Evolutionary conservation across 768 basidiomycete genomes (phyloP).

Genomic region (Tephrocybe sp.): DNA sequence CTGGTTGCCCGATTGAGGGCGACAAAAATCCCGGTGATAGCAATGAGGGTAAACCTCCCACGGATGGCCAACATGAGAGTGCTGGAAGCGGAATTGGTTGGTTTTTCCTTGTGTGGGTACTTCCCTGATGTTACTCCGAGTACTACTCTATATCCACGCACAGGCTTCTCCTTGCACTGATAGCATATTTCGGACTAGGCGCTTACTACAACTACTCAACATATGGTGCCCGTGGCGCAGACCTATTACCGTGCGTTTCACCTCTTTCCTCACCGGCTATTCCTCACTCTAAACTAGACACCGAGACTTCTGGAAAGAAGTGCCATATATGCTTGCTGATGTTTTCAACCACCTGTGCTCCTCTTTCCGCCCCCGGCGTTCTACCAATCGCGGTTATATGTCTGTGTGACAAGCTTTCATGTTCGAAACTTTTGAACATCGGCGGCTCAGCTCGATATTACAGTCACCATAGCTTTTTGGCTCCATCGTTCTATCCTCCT

Average conservation of each 20-base stretch:
- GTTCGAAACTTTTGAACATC: neutral
- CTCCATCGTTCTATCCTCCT: no score
- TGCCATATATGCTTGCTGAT: conserved; percentile 81
- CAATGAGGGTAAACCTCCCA: conserved; percentile 16
- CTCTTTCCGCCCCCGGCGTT: conserved; percentile 62
- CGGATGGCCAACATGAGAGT: conserved; percentile 31
- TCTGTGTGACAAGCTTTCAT: conserved; percentile 47
- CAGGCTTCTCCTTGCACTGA: conserved; percentile 64
- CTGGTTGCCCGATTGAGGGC: conserved; percentile 50
- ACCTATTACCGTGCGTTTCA: conserved; percentile 75
- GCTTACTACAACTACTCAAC: conserved; percentile 87
- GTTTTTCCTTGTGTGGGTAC: conserved; percentile 79
- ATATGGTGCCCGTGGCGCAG: conserved; percentile 80
- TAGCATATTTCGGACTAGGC: conserved; percentile 72
- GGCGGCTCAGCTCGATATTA: no score
- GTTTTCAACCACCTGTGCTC: conserved; percentile 77
- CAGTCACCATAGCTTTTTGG: no score
- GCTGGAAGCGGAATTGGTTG: conserved; percentile 80
- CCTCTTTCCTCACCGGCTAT: neutral
- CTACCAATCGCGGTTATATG: conserved; percentile 68
- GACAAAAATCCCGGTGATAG: conserved; percentile 40
- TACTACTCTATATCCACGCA: neutral
- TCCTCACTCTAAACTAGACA: conserved; percentile 46
- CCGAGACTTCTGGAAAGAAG: conserved; percentile 88
- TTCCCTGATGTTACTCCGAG: neutral